Conservation (phyloP, 192 early-diverging fungal genomes). For the Rhizophagus sp. region DNA sequence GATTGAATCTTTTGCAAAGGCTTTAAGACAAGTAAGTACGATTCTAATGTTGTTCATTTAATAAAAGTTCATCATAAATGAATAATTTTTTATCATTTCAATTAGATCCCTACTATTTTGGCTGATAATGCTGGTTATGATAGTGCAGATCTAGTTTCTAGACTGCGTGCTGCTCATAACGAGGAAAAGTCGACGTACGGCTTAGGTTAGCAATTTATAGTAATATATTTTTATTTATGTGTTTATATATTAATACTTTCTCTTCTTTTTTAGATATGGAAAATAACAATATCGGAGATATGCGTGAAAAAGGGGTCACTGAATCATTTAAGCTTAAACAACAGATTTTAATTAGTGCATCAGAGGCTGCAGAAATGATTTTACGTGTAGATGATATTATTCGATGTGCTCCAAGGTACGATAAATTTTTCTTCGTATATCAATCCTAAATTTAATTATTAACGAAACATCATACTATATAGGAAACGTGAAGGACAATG, state of each 20-base stretch:
- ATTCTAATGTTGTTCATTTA: no score
- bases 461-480: neutral
- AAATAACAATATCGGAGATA: slow-evolving; percentile 75
- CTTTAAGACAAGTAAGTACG: slow-evolving; percentile 62
- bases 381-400: slow-evolving; percentile 98
- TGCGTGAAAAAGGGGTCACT: slow-evolving; percentile 86
- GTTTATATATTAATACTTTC: no score
- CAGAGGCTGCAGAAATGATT: slow-evolving; percentile 97
- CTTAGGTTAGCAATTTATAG: slow-evolving; percentile 48
- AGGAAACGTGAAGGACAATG: slow-evolving; percentile 21
- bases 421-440: neutral
- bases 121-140: slow-evolving; percentile 98
- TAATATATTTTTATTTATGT: neutral
- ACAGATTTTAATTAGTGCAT: slow-evolving; percentile 88
- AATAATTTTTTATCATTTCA: slow-evolving; percentile 3
- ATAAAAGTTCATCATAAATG: neutral
- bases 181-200: slow-evolving; percentile 77
- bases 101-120: slow-evolving; percentile 95
- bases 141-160: slow-evolving; percentile 88
- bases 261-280: slow-evolving; percentile 68
- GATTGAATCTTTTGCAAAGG: slow-evolving; percentile 92
- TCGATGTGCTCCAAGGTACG: slow-evolving; percentile 74
- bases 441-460: neutral
- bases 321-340: slow-evolving; percentile 97
- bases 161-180: slow-evolving; percentile 92